Conservation (phyloP, 2,329 filamentous ascomycete genomes). For the Pyrenophora tritici-repentis region DNA sequence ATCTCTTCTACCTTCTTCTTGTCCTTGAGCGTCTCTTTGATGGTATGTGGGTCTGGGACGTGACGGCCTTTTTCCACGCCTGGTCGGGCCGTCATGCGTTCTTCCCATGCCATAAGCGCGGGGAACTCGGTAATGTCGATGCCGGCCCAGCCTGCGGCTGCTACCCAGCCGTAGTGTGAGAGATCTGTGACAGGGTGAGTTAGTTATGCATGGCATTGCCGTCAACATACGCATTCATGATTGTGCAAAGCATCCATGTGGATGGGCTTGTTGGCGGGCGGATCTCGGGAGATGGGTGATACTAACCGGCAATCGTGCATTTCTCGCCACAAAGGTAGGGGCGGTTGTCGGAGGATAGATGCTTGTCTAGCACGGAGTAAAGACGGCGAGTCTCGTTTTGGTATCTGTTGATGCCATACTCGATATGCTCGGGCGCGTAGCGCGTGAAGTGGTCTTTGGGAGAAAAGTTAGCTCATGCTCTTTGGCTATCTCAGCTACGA, state of each 20-base stretch:
- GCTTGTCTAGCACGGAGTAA: slow-evolving; percentile 76
- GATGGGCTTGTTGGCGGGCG: no score
- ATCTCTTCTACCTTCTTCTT: slow-evolving; percentile 63
- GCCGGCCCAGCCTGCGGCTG: slow-evolving; percentile 62
- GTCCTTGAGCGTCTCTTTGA: slow-evolving; percentile 64
- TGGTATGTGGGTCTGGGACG: slow-evolving; percentile 67
- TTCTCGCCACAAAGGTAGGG: slow-evolving; percentile 67
- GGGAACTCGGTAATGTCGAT: slow-evolving; percentile 78
- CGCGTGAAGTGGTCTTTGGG: slow-evolving; percentile 73
- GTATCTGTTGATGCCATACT: slow-evolving; percentile 83
- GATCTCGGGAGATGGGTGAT: not conserved
- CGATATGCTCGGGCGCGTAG: slow-evolving; percentile 81
- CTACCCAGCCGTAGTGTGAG: slow-evolving; percentile 78
- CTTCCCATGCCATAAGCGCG: slow-evolving; percentile 75
- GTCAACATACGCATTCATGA: not conserved
- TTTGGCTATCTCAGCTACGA: not conserved
- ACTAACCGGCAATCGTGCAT: slow-evolving; percentile 56
- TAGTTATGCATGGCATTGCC: not conserved
- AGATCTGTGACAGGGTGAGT: slow-evolving; percentile 61
- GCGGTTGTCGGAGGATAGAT: slow-evolving; percentile 60
- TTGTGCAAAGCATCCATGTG: no score
- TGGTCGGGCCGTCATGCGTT: slow-evolving; percentile 68
- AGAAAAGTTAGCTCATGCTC: not conserved
- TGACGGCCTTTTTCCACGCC: slow-evolving; percentile 77
- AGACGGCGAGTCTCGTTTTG: slow-evolving; percentile 81